Base-by-base conservation (phyloP, 2,329 filamentous ascomycete species). In the Colletotrichum spinosum region DNA sequence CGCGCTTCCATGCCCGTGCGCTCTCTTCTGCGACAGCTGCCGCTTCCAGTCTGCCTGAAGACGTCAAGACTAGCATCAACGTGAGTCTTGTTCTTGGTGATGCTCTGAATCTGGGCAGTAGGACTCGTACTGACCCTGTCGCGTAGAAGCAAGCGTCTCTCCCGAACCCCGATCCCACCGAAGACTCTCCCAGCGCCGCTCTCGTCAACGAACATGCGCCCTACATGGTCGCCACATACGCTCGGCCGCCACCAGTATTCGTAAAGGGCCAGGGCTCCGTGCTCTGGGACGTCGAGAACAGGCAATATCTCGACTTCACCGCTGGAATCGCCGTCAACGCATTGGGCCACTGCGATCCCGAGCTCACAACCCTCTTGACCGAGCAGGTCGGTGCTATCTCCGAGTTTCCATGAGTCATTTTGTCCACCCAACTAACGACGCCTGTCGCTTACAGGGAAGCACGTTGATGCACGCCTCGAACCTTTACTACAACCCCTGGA, bases 401-500 rank as follows among this genome's bases (percentile, higher is more conserved):
- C 59, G 64, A 63, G 60, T 25, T n/a, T 49, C 34, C 17, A 50
- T 68, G 56, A 59, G 53, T 54, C 52, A 55, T 55, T 46, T 49
- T 38, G 55, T 39, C n/a, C 11, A 17, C 11, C 37, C 56, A 12
- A 53, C 65, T 69, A 44, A 65, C 46, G 58, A 35, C 2, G 9
- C 15, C 33, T 45, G 49, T 11, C 38, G n/a, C 49, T 45, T 60
- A n/a, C 63, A 87, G 88, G 85, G 90, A 37, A 84, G 90, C 73
- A 94, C 90, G 8, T 87, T 99, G 54, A 86, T 97, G 61, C 96
- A 99, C 79, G 91, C 92, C 51, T 97, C 94, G 10, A 99, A 99
- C 78, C 87, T 99, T 17, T 99, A 98, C 85, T 92, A 97, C 80
- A 99, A 98, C 80, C 91, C 91, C 2, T 97, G 96, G 92, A 97